A percentile compares a stretch with the other conserved stretches of the same genome.
phyloP scores from a whole-genome alignment of 768 basidiomycete genomes.

The Termitomyces sp. region DNA sequence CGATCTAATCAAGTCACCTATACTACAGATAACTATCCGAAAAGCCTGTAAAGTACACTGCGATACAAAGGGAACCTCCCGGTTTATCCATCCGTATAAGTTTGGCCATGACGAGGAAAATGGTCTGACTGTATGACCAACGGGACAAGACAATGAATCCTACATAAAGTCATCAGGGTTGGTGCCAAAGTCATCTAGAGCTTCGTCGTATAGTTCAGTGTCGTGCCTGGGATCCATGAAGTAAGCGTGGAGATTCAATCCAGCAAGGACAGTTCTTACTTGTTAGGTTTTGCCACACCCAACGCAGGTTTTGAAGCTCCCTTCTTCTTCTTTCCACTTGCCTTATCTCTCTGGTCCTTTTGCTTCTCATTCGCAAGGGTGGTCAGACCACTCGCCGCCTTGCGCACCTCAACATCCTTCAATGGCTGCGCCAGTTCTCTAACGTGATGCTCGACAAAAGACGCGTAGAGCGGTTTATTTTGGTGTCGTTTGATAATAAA shows the following conservation, averaged over 20 bases:
- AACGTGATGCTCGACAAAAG: slow-evolving; percentile 83
- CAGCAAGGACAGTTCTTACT: slow-evolving; percentile 34
- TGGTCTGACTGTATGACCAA: not conserved
- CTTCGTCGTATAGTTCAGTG: slow-evolving; percentile 80
- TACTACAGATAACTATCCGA: not conserved
- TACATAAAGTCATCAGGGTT: slow-evolving; percentile 90
- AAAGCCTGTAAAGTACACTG: not conserved
- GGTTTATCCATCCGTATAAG: slow-evolving; percentile 7
- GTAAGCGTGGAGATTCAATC: not conserved
- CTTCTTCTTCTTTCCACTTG: slow-evolving; percentile 91
- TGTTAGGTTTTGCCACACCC: slow-evolving; percentile 67
- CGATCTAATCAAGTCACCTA: not conserved
- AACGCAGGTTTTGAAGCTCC: slow-evolving; percentile 66
- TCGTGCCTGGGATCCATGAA: slow-evolving; percentile 52
- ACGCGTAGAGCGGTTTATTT: slow-evolving; percentile 74
- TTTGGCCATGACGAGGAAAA: not conserved
- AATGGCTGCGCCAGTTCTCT: slow-evolving; percentile 73
- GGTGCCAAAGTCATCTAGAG: slow-evolving; percentile 82
- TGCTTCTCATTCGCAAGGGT: slow-evolving; percentile 95
- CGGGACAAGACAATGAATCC: slow-evolving; percentile 14
- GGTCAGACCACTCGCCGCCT: slow-evolving; percentile 79
- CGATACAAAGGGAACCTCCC: not conserved
- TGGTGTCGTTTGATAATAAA: slow-evolving; percentile 76
- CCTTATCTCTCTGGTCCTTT: slow-evolving; percentile 81
- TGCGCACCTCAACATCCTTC: slow-evolving; percentile 88